Percentiles rank a stretch among this genome's conserved stretches.
Evolutionary conservation across 768 basidiomycete genomes (phyloP).

Genomic region (Cystobasidium onofrii): DNA sequence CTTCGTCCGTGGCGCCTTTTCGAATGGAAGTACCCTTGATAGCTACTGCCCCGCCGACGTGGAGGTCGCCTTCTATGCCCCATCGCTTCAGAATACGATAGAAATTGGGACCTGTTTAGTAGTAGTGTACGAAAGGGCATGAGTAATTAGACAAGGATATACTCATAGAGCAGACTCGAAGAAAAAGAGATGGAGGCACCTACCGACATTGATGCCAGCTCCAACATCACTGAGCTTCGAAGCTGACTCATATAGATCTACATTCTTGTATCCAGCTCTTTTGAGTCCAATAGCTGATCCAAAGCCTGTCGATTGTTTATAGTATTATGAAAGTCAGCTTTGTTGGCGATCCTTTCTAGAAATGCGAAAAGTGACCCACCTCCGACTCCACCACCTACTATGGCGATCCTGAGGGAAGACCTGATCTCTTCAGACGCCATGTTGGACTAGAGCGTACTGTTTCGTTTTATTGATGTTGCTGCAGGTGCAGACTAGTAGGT

Average conservation of each 20-base stretch:
- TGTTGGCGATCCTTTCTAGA: not conserved
- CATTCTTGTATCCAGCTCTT: slow-evolving; percentile 11
- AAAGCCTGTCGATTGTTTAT: not conserved
- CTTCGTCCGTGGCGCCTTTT: slow-evolving; percentile 10
- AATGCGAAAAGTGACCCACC: not conserved
- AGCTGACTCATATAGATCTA: slow-evolving; percentile 14
- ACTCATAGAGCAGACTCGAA: not conserved
- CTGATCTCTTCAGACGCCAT: not conserved
- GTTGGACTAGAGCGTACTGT: not conserved
- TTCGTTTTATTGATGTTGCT: not conserved
- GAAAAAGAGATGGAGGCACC: not conserved
- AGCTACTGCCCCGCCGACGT: slow-evolving; percentile 14
- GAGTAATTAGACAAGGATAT: not conserved
- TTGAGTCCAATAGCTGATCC: not conserved
- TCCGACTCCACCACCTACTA: not conserved
- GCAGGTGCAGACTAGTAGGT: not conserved
- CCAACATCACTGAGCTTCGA: slow-evolving; percentile 11
- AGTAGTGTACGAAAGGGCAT: not conserved
- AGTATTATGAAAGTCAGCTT: not conserved
- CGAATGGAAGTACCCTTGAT: slow-evolving; percentile 13
- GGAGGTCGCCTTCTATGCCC: not conserved
- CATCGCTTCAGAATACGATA: slow-evolving; percentile 10
- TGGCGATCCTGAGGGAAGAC: not conserved
- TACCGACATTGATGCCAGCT: slow-evolving; percentile 24
- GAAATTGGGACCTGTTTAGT: not conserved